phyloP scores from a whole-genome alignment of 2,329 filamentous ascomycete genomes.

The Aspergillus awamori region DNA sequence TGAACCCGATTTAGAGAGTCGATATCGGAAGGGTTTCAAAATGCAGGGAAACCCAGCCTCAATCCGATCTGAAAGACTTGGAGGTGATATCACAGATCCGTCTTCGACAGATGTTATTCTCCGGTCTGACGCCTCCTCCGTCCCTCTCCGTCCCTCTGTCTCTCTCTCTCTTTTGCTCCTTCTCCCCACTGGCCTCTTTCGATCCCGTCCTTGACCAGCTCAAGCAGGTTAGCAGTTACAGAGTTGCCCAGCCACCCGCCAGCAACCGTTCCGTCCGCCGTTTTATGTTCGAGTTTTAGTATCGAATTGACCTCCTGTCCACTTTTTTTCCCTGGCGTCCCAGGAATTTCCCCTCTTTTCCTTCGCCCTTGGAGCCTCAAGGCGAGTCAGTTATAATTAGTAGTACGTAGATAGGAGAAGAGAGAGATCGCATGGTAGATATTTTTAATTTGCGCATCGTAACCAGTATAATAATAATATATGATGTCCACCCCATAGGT shows the following conservation, averaged over 20 bases:
- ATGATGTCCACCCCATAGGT: slow-evolving; percentile 9
- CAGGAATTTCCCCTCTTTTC: background rate
- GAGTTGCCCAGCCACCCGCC: slow-evolving; percentile 12
- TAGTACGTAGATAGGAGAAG: background rate
- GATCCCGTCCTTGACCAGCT: background rate
- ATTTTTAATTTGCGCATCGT: slow-evolving; percentile 8
- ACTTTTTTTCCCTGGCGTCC: background rate
- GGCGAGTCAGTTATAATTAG: slow-evolving; percentile 13
- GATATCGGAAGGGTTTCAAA: background rate
- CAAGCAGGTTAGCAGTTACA: background rate
- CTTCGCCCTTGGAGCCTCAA: background rate
- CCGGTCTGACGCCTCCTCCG: slow-evolving; percentile 17
- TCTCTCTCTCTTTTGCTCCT: too few relatives aligned
- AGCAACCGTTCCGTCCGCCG: slow-evolving; percentile 15
- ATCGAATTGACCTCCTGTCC: slow-evolving; percentile 2
- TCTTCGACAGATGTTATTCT: slow-evolving; percentile 15
- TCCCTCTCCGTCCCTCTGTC: too few relatives aligned
- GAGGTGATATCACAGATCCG: slow-evolving; percentile 20
- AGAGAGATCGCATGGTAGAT: background rate
- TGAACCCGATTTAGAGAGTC: background rate
- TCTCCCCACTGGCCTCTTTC: slow-evolving; percentile 16
- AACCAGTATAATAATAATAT: slow-evolving; percentile 13
- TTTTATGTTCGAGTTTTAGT: slow-evolving; percentile 10
- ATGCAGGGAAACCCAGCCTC: background rate
- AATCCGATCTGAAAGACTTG: slow-evolving; percentile 4